Base-by-base conservation (phyloP, 495 filamentous ascomycete genomes). In the Annulohypoxylon maeteangense region DNA sequence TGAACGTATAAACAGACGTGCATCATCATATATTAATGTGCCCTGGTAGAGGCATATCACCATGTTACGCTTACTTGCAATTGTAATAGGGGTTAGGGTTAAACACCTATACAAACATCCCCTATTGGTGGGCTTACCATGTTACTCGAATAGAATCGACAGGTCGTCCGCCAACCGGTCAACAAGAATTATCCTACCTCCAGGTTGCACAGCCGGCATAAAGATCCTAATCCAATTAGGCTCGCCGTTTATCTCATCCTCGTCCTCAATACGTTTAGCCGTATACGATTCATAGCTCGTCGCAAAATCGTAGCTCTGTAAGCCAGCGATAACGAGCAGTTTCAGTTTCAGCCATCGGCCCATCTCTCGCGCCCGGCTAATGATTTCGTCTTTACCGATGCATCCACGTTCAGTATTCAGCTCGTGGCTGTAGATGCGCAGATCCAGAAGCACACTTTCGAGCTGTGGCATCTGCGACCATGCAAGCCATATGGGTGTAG, bases 211-310 rank as follows among this genome's bases (percentile, higher is more conserved):
- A 1, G 73, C 70, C 0, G 58, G 65, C 62, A 62, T 69, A 31
- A 77, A 77, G 5, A 74, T 34, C 38, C 70, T 74, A 32, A 77
- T 65, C 75, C 75, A 77, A 57, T 77, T 77, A 1, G 75, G 75
- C 36, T 75, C 70, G 0, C 59, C 65, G 1, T 70, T 47, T 4
- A 75, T 18, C 53, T 71, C 62, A 12, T 75, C 70, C 7, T 18
- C 53, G 14, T 55, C 11, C 38, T 75, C 73, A 7, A 77, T 44
- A 8, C 54, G 42, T 2, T 32, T 27, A 3, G 38, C 55, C n/a
- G 70, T 65, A 23, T 65, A 64, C 3, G 40, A 42, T 10, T 70
- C n/a, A 34, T 72, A 72, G 18, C 20, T 47, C 4, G 55, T 68
- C 11, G 57, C 25, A 34, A 77, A 75, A 34, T 54, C 67, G 34